Evolutionary conservation across 2,329 filamentous ascomycete genomes (phyloP).

Genomic region (Thielaviopsis punctulata): DNA sequence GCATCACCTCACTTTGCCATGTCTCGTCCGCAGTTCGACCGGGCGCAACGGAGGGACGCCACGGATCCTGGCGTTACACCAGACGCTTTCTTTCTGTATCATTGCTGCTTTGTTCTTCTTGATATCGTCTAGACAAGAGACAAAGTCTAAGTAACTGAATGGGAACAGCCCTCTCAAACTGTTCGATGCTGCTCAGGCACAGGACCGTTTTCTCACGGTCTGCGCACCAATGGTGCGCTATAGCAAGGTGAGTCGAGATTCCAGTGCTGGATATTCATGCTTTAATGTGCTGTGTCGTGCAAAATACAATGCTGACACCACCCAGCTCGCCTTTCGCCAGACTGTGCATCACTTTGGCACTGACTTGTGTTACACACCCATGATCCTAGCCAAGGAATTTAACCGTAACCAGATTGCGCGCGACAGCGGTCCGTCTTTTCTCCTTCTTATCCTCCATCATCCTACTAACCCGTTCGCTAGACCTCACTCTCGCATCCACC

Average conservation of each 20-base stretch:
- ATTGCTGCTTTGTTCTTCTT: background rate
- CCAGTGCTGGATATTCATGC: background rate
- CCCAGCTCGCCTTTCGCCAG: slow-evolving; percentile 49
- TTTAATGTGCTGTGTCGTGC: background rate
- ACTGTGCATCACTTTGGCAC: slow-evolving; percentile 46
- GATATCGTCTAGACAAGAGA: too few relatives aligned
- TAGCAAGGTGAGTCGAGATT: slow-evolving; percentile 34
- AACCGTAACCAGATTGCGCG: slow-evolving; percentile 42
- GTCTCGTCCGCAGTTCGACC: too few relatives aligned
- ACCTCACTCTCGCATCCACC: slow-evolving; percentile 42
- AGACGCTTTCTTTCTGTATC: background rate
- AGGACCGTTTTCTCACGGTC: slow-evolving; percentile 37
- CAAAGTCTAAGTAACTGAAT: too few relatives aligned
- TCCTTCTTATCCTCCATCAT: background rate
- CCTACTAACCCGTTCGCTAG: slow-evolving; percentile 17
- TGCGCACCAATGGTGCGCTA: slow-evolving; percentile 54
- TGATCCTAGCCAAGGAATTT: slow-evolving; percentile 54
- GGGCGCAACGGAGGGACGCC: background rate
- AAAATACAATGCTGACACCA: too few relatives aligned
- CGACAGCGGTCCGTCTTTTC: slow-evolving; percentile 33
- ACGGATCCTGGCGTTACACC: background rate
- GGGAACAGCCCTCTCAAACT: slow-evolving; percentile 44
- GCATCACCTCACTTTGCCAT: too few relatives aligned
- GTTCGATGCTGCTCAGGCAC: slow-evolving; percentile 35
- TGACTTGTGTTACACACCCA: slow-evolving; percentile 54